Conservation (phyloP, 2,329 filamentous ascomycete genomes). For the Cephalotrichum gorgonifer region DNA sequence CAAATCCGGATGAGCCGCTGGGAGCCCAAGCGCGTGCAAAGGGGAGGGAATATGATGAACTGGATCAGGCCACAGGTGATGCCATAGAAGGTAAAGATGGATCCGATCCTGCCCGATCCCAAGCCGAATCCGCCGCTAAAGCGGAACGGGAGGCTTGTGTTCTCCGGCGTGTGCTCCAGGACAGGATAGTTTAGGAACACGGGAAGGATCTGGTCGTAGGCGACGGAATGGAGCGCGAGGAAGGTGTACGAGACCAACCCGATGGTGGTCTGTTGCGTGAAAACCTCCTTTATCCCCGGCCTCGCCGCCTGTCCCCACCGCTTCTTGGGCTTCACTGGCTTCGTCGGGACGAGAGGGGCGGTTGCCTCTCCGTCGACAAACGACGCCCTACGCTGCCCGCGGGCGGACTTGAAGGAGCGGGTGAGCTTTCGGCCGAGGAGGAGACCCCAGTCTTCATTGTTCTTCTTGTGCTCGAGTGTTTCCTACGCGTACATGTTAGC, state of each 20-base stretch:
- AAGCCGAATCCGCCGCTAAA: constrained; percentile 75
- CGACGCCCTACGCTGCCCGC: constrained; percentile 28
- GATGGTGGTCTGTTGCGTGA: constrained; percentile 63
- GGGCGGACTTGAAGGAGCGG: constrained; percentile 20
- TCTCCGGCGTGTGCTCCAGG: constrained; percentile 44
- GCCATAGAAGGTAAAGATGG: constrained; percentile 77
- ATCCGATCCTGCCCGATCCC: constrained; percentile 64
- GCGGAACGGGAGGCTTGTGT: constrained; percentile 61
- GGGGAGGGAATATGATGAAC: constrained; percentile 71
- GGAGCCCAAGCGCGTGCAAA: constrained; percentile 65
- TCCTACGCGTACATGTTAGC: constrained; percentile 37
- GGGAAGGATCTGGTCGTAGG: constrained; percentile 79
- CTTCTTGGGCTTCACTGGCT: constrained; percentile 14
- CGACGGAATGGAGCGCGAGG: constrained; percentile 70
- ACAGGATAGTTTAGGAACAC: constrained; percentile 76
- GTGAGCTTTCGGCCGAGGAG: constrained; percentile 58
- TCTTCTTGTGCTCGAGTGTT: constrained; percentile 63
- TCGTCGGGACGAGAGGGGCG: constrained; percentile 38
- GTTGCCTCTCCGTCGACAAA: constrained; percentile 47
- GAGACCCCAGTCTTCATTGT: constrained; percentile 65
- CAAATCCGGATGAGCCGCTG: constrained; percentile 62
- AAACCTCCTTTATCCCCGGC: constrained; percentile 49
- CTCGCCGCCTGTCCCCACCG: constrained; percentile 1
- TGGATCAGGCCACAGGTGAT: constrained; percentile 71
- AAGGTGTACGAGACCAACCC: constrained; percentile 71